Base-by-base conservation (phyloP, 768 basidiomycete genomes). In the Kwoniella newhampshirensis region DNA sequence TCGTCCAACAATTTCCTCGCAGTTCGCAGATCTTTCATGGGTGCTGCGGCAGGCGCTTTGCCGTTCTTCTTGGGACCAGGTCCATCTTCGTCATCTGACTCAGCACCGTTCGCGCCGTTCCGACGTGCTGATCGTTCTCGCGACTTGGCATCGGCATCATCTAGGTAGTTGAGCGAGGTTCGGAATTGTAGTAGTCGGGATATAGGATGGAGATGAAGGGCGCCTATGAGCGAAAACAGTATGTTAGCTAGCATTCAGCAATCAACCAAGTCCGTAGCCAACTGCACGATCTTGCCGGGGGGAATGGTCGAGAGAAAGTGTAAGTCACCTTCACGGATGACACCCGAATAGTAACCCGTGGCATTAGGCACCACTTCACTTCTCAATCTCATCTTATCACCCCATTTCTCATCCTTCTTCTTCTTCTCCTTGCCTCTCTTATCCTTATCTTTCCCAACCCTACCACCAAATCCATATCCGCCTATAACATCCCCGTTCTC, bases 201-300 rank as follows among this genome's bases (percentile, higher is more conserved):
- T n/a, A 78, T 42, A 0, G 77, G 77, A 44, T 78, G 77, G 15
- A 78, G 59, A 40, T 78, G 74, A 3, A 78, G 61, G 4, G 75
- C 75, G 40, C 75, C 77, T 78, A 30, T 6, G 15, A 42, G 40
- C n/a, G 17, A 42, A n/a, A 42, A 42, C 15, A 41, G 20, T 26
- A 30, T 1, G 8, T 1, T 15, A 26, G 20, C 37, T 15, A 59
- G 57, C 26, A 49, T 44, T 2, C n/a, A n/a, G n/a, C n/a, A n/a
- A n/a, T n/a, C n/a, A n/a, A n/a, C n/a, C n/a, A n/a, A n/a, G n/a
- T n/a, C n/a, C n/a, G n/a, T n/a, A n/a, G n/a, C n/a, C n/a, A n/a
- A n/a, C n/a, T n/a, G n/a, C n/a, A n/a, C n/a, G n/a, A n/a, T n/a
- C n/a, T n/a, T n/a, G n/a, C n/a, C n/a, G n/a, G n/a, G n/a, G n/a